A percentile compares a stretch with the other conserved stretches of the same genome.
phyloP scores from a whole-genome alignment of 306 rosid species.

The Leucaena leucocephala region DNA sequence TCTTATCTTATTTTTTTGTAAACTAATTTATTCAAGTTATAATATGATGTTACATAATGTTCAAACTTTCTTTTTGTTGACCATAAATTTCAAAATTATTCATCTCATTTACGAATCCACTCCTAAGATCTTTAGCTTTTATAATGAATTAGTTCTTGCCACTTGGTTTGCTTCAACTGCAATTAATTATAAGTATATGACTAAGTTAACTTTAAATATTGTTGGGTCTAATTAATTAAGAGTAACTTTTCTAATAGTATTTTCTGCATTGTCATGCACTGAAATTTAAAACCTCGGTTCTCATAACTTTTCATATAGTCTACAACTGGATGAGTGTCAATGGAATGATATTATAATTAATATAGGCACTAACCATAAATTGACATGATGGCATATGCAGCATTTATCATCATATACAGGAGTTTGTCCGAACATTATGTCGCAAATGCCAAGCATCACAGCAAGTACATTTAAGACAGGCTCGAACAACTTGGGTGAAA shows the following conservation, averaged over 20 bases:
- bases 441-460: slow-evolving; percentile 49
- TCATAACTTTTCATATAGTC: too few species aligned
- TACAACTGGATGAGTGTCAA: too few species aligned
- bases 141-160: not conserved
- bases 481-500: slow-evolving; percentile 30
- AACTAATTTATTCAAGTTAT: too few species aligned
- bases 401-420: slow-evolving; percentile 82
- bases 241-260: too few species aligned
- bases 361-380: slow-evolving; percentile 32
- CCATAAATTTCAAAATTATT: not conserved
- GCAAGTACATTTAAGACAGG: slow-evolving; percentile 35
- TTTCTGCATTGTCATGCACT: too few species aligned
- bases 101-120: not conserved
- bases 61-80: not conserved
- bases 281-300: too few species aligned
- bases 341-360: not conserved
- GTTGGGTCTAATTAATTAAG: too few species aligned
- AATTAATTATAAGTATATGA: not conserved
- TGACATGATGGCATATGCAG: slow-evolving; percentile 55
- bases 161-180: slow-evolving; percentile 6
- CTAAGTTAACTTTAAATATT: too few species aligned
- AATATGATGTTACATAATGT: too few species aligned
- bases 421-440: slow-evolving; percentile 54
- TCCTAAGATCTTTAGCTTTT: not conserved
- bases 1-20: too few species aligned